Base-by-base conservation (phyloP, 2,329 filamentous ascomycete genomes). In the Knoxdaviesia capensis region DNA sequence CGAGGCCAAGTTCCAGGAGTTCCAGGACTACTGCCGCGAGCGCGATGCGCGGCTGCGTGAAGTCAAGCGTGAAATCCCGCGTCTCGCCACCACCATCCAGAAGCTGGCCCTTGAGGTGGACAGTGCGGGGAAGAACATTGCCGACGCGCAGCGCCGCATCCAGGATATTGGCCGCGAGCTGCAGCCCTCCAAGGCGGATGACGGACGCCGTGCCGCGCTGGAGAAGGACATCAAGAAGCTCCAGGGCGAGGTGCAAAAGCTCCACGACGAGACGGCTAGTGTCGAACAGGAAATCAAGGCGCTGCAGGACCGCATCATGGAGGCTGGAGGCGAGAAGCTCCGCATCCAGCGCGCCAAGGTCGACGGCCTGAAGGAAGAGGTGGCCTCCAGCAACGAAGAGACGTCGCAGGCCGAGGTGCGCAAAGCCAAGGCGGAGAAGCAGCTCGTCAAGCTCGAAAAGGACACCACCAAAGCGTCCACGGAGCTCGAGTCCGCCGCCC, bases 291-390 rank as follows among this genome's bases (percentile, higher is more conserved):
- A 96, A 58, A 96, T 98, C 60, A 88, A 93, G 60, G 70, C 70
- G 20, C 67, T 98, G 1, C 88, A 98, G 56, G 80, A 90, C 68
- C 93, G 87, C 66, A 98, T 98, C 53, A 96, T 98, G 90, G 80
- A 94, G 59, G 80, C 94, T 48, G 90, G 90, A 54, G 90, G 90
- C 59, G 86, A 96, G 53, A 86, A 84, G 60, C 74, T 98, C 11
- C 79, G 90, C 43, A 74, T 79, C 11, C 88, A 98, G 56, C 87
- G 90, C 51, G 77, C 84, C 46, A 92, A 82, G 64, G 86, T 98
- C 33, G 88, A 96, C 55, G 72, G 77, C 6, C 65, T 92, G 48
- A 94, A 92, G 56, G 81, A 86, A 52, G 79, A 93, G 55, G 86
- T 96, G 43, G 67, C 79, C 39, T 74, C 77, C 8, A 69, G 92